Evolutionary conservation across 345 rosid species (phyloP), one percentile per base, ranked within the genome.

Genomic region (Bruguiera parviflora): DNA sequence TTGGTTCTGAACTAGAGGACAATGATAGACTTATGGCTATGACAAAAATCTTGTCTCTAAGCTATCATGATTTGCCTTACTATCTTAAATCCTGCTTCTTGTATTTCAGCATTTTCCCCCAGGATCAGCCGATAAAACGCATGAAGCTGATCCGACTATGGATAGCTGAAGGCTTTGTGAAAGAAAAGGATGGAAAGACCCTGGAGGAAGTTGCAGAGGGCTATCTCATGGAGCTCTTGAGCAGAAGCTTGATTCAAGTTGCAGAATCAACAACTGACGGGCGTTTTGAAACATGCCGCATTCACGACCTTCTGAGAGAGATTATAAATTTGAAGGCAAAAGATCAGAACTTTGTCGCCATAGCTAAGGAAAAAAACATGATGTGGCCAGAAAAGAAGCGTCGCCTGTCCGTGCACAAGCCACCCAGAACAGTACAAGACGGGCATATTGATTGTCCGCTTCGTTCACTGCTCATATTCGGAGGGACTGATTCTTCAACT

Each of bases 391-490:
- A 66, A 18, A 69, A 66, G 27, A 27, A 70, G 11, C 71, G 75
- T 0, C 78, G 62, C 56, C 28, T 78, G 13, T 78, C 81, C 15
- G 18, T 78, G 6, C 71, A 69, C 51, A 69, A 73, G 47, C 49
- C 24, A 22, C n/a, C 51, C 33, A 65, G 58, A 46, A 52, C 21
- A 25, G 56, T 29, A 58, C 61, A 65, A 37, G 55, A 51, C 61
- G 31, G 39, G 5, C 60, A 21, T 21, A 21, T 8, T 27, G 65
- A 51, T 0, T 63, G 59, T 43, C 57, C 21, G 37, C 47, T 64
- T 13, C 81, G 75, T 43, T 78, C 81, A 6, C 53, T 78, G 22
- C 65, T 73, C 67, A 56, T 63, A 72, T 78, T 70, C 43, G 31
- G 75, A 63, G 39, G 43, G 24, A 58, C 62, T 8, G 71, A 66